Percentiles rank a stretch among this genome's conserved stretches.
These are phyloP conservation scores for Agastache rugosa DNA, from an alignment of 257 asterid species.

Conservation along the genomic window DNA sequence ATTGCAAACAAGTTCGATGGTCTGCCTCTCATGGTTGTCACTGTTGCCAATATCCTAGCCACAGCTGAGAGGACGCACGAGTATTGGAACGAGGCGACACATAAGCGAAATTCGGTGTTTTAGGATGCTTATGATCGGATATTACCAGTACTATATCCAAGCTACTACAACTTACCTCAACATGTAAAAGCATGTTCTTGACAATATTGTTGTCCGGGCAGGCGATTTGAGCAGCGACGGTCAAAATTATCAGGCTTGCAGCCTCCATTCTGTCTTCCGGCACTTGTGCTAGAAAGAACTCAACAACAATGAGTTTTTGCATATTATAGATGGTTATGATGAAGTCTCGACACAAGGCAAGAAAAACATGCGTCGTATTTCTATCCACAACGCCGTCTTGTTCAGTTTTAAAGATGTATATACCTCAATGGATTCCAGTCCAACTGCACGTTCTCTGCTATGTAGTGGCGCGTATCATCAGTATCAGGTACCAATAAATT, in stretches of 20 bases:
- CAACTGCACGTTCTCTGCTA: background rate
- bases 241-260: background rate
- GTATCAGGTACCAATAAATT: background rate
- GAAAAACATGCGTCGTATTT: background rate
- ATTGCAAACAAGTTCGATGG: background rate
- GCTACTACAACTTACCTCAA: background rate
- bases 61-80: background rate
- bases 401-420: background rate
- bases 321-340: background rate
- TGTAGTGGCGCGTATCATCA: background rate
- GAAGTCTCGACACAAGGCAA: too few species aligned
- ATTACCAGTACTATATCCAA: background rate
- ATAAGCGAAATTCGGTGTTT: background rate
- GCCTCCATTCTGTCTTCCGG: conserved; percentile 5
- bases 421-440: background rate
- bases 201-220: background rate
- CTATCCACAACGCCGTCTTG: background rate
- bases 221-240: background rate
- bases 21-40: background rate
- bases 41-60: background rate
- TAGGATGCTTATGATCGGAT: background rate
- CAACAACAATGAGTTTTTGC: background rate
- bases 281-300: background rate
- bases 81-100: background rate
- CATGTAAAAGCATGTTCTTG: background rate